Evolutionary conservation across 345 rosid species (phyloP), one percentile per base, ranked within the genome.

Genomic region (thale cress (Arabidopsis thaliana)): DNA sequence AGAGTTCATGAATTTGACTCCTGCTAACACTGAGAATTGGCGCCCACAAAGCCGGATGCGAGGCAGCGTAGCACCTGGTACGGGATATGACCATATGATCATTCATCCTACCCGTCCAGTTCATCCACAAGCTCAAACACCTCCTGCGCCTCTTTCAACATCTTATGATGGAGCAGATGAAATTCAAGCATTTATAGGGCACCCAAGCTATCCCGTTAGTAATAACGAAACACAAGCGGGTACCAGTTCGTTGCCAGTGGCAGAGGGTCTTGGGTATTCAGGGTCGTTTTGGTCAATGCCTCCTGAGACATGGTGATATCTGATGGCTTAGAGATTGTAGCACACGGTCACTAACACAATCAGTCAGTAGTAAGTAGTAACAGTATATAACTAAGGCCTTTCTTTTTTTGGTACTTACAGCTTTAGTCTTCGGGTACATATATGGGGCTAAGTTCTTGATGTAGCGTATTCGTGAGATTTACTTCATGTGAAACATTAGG

Each of bases 11-110:
- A 58, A 78, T 37, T 40, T 82, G 41, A 85, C 85, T 42, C 83
- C 87, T 56, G 51, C 41, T 50, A 52, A 51, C 67, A 33, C 41
- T 61, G 38, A 5, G 59, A 65, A 76, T 41, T 85, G 90, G 90
- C 89, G 76, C 13, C 90, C 89, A 20, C 53, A 80, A 2, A 45
- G 25, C 14, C 72, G 62, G 61, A 94, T 94, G 98, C 90, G 93
- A 23, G 98, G 97, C 78, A 87, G 97, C 78, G 67, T 94, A 42
- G 16, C 76, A 20, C 90, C 91, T 33, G 79, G 82, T 58, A 80
- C 67, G 6, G 84, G 71, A 60, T 80, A 84, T 79, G 79, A 82
- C 67, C 85, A 80, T 53, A 55, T 85, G 65, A 81, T 94, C 76
- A 87, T 90, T 81, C 89, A 61, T 82, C 88, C 97, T 46, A 91